Percentiles rank a stretch among this genome's conserved stretches.
Conservation (phyloP, 1,284 basidiomycete genomes). For the Ustilago crameri region DNA sequence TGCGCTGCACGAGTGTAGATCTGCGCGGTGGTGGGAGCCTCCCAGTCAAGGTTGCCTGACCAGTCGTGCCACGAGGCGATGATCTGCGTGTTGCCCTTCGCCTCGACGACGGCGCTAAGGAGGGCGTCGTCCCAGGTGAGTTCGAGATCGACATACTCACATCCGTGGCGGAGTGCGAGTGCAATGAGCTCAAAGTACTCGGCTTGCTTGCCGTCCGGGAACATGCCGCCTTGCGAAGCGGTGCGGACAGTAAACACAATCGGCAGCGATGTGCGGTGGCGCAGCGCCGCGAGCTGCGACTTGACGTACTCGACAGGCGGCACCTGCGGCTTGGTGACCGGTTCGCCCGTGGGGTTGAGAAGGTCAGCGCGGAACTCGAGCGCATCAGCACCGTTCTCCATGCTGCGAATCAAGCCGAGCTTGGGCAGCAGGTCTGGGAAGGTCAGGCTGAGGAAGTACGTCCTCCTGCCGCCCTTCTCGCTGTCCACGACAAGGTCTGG, state of each 20-base stretch:
- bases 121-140: conserved; percentile 77
- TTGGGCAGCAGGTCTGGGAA: conserved; percentile 85
- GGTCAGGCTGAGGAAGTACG: conserved; percentile 91
- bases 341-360: conserved; percentile 73
- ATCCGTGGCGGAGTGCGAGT: conserved; percentile 82
- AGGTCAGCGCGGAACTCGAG: conserved; percentile 93
- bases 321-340: conserved; percentile 71
- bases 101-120: conserved; percentile 75
- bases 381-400: conserved; percentile 88
- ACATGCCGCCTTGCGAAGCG: conserved; percentile 87
- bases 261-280: conserved; percentile 82
- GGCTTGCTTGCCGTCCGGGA: conserved; percentile 81
- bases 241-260: conserved; percentile 93
- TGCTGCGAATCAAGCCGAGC: conserved; percentile 77
- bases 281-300: conserved; percentile 82
- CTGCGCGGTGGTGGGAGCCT: conserved; percentile 74
- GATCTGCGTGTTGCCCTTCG: conserved; percentile 80
- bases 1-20: conserved; percentile 48
- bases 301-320: conserved; percentile 81
- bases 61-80: conserved; percentile 96
- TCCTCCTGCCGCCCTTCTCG: conserved; percentile 64
- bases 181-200: conserved; percentile 83
- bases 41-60: conserved; percentile 86
- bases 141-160: conserved; percentile 95
- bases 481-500: conserved; percentile 70